A percentile compares a stretch with the other conserved stretches of the same genome.
Conservation (phyloP, 2,329 filamentous ascomycete genomes). For the Polychaeton citri region DNA sequence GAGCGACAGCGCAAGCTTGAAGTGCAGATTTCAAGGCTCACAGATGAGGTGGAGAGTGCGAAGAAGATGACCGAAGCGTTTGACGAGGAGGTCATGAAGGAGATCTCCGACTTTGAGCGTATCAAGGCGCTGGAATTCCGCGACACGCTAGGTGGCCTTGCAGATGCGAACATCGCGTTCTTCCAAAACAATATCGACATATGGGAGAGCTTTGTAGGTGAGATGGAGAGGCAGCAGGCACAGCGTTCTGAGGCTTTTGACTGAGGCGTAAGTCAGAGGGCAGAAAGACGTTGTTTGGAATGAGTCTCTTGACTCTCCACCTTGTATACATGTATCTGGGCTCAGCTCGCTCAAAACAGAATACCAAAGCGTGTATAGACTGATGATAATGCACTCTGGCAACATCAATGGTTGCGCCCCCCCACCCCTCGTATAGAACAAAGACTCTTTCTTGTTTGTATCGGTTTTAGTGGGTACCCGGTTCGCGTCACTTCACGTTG, state of each 20-base stretch:
- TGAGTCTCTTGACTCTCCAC: no score
- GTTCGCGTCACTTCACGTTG: no score
- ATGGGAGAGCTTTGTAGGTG: slow-evolving; percentile 81
- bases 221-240: slow-evolving; percentile 50
- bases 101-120: slow-evolving; percentile 86
- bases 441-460: no score
- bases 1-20: slow-evolving; percentile 84
- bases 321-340: no score
- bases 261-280: no score
- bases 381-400: no score
- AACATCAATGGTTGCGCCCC: no score
- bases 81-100: slow-evolving; percentile 88
- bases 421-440: no score
- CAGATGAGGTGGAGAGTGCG: slow-evolving; percentile 74
- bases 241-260: slow-evolving; percentile 5
- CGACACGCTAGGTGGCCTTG: slow-evolving; percentile 67
- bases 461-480: no score
- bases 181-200: slow-evolving; percentile 67
- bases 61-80: slow-evolving; percentile 83
- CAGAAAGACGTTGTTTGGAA: no score
- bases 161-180: slow-evolving; percentile 75
- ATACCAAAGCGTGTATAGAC: no score
- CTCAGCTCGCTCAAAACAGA: no score
- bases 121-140: slow-evolving; percentile 94
- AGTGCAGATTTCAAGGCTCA: slow-evolving; percentile 82